phyloP scores from a whole-genome alignment of 768 basidiomycete genomes.

The Paxillus ammoniavirescens region DNA sequence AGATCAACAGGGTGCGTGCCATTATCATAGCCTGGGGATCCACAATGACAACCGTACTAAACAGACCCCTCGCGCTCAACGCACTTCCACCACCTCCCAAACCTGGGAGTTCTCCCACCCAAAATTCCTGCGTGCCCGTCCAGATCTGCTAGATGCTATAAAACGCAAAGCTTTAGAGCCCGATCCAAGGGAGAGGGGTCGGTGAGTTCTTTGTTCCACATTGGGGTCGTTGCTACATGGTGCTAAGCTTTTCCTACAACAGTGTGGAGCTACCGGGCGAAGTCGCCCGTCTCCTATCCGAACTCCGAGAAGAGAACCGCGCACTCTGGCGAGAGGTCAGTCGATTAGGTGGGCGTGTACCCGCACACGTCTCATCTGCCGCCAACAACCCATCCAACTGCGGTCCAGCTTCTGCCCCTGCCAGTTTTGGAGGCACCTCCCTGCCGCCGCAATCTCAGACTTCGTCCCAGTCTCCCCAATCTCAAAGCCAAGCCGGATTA shows the following conservation, averaged over 20 bases:
- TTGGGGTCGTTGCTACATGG: background rate
- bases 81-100: constrained; percentile 77
- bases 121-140: constrained; percentile 78
- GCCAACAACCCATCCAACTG: background rate
- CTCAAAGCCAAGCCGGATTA: constrained; percentile 3
- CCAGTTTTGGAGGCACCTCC: constrained; percentile 8
- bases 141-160: constrained; percentile 81
- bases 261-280: constrained; percentile 82
- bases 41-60: background rate
- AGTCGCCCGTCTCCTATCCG: constrained; percentile 50
- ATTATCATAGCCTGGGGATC: background rate
- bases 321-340: constrained; percentile 46
- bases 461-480: background rate
- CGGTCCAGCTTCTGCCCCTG: constrained; percentile 1
- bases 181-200: constrained; percentile 50
- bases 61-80: constrained; percentile 79
- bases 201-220: constrained; percentile 13
- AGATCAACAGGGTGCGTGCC: constrained; percentile 74
- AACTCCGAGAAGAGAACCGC: constrained; percentile 73
- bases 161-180: constrained; percentile 84
- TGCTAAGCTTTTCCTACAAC: constrained; percentile 34
- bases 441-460: constrained; percentile 11
- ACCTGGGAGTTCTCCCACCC: constrained; percentile 90
- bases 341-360: constrained; percentile 21
- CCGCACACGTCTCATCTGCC: constrained; percentile 9